Base-by-base conservation (phyloP, 1,284 basidiomycete species). In the Rhodotorula sp. region DNA sequence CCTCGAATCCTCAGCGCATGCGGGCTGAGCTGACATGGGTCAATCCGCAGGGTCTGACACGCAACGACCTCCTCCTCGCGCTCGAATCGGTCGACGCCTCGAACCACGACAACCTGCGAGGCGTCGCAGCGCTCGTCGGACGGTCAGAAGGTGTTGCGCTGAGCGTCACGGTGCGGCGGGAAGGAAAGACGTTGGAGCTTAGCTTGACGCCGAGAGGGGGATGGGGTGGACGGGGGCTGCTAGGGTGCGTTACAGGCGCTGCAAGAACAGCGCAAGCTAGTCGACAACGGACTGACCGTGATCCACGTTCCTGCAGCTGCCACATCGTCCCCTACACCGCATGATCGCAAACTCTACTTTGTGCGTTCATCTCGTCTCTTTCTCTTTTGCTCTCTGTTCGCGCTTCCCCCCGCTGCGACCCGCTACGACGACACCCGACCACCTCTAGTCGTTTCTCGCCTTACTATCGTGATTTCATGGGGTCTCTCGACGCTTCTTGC, bases 151-250 rank as follows among this genome's bases (percentile, higher is more conserved):
- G 91, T 76, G 91, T 92, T 71, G 78, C 87, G 78, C 31, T 52
- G 4, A 78, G 86, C 77, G 82, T 88, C 44, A 74, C 72, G 3
- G 77, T 88, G 20, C 78, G 82, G 22, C 47, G 72, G 13, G 55
- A 80, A 85, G 1, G 74, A 81, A 46, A 82, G 85, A 28, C 77
- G 76, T 62, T 84, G 11, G 78, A 79, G 4, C 73, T 89, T 46
- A 81, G 76, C 16, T 81, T 89, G 30, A 85, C 81, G 15, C 88
- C 88, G 6, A 79, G 84, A 64, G 82, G 80, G n/a, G 86, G 84
- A 10, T 89, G 88, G 88, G 87, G 87, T 67, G 92, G 92, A 1
- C 83, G 90, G 66, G 92, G 92, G 20, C 83, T 89, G 77, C 82
- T 94, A 37, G 92, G 92, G 90, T 70, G 47, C 26, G 66, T 56